Percentiles rank a stretch among this genome's conserved stretches.
These are phyloP conservation scores for Boletus tylopilopsis DNA, from an alignment of 768 basidiomycete genomes.

Conservation along the genomic window DNA sequence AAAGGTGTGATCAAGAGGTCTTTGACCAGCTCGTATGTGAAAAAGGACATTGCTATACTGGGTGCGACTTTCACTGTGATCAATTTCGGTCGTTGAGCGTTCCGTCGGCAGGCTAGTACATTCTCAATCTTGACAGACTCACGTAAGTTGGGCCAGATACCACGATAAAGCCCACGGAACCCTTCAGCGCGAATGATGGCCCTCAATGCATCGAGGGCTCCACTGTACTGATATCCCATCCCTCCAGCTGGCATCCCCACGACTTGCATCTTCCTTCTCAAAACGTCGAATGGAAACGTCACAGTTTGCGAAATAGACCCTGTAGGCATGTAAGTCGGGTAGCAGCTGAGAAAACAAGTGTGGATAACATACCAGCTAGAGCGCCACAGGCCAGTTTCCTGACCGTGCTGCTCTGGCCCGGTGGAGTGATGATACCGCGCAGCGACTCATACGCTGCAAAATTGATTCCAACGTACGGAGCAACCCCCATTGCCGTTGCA, in stretches of 20 bases:
- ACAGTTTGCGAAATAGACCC: conserved; percentile 92
- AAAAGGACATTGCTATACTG: conserved; percentile 84
- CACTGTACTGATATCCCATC: conserved; percentile 65
- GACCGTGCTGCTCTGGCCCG: conserved; percentile 62
- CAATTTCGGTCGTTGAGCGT: conserved; percentile 8
- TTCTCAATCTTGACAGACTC: conserved; percentile 30
- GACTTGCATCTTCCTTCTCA: conserved; percentile 95
- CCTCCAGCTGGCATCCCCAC: conserved; percentile 66
- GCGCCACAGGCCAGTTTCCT: conserved; percentile 85
- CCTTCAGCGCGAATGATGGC: conserved; percentile 75
- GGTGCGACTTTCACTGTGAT: conserved; percentile 82
- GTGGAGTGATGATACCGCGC: conserved; percentile 74
- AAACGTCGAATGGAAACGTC: conserved; percentile 94
- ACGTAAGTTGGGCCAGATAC: conserved; percentile 88
- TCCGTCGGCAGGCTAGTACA: conserved; percentile 3
- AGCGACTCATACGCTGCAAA: conserved; percentile 91
- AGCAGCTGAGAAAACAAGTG: not conserved
- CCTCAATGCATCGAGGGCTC: conserved; percentile 74
- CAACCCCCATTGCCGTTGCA: conserved; percentile 85
- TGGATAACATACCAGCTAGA: conserved; percentile 57
- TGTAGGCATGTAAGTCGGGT: conserved; percentile 22
- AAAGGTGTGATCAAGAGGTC: conserved; percentile 40
- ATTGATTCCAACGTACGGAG: conserved; percentile 88
- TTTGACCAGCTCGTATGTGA: conserved; percentile 72
- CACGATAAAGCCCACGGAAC: conserved; percentile 71